Conservation (phyloP, 208 protist species). For the Trypanosoma theileri region DNA sequence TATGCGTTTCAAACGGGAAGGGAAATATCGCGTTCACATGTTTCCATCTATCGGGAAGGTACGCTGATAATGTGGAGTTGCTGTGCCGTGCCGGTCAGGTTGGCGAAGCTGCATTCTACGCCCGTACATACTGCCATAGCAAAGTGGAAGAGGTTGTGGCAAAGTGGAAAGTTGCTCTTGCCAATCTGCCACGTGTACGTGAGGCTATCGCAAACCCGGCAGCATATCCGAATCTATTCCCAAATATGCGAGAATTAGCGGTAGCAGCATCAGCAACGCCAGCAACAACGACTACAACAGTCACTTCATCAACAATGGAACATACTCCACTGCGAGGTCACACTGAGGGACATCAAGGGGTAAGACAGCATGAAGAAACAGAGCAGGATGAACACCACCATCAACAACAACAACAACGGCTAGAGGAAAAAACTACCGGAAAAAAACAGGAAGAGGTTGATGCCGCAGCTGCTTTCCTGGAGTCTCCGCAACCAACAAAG, state of each 20-base stretch:
- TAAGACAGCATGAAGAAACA: neutral
- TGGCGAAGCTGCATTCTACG: slow-evolving; percentile 96
- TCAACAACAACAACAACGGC: neutral
- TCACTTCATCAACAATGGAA: neutral
- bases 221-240: slow-evolving; percentile 96
- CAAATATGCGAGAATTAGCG: slow-evolving; percentile 24
- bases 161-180: slow-evolving; percentile 90
- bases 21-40: slow-evolving; percentile 95
- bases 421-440: neutral
- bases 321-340: neutral
- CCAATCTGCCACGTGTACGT: slow-evolving; percentile 60
- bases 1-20: slow-evolving; percentile 64
- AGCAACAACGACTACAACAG: slow-evolving; percentile 8
- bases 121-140: slow-evolving; percentile 92
- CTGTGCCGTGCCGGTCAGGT: slow-evolving; percentile 77
- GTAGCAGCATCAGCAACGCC: neutral
- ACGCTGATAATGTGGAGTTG: slow-evolving; percentile 88
- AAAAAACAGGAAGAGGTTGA: neutral
- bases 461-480: neutral
- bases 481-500: slow-evolving; percentile 7
- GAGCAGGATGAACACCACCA: neutral
- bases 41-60: slow-evolving; percentile 75
- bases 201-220: slow-evolving; percentile 92
- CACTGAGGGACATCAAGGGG: neutral
- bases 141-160: slow-evolving; percentile 74